Evolutionary conservation across 805 yeast species (phyloP), one percentile per base, ranked within the genome.

Genomic region (Candida cerambycidarum): DNA sequence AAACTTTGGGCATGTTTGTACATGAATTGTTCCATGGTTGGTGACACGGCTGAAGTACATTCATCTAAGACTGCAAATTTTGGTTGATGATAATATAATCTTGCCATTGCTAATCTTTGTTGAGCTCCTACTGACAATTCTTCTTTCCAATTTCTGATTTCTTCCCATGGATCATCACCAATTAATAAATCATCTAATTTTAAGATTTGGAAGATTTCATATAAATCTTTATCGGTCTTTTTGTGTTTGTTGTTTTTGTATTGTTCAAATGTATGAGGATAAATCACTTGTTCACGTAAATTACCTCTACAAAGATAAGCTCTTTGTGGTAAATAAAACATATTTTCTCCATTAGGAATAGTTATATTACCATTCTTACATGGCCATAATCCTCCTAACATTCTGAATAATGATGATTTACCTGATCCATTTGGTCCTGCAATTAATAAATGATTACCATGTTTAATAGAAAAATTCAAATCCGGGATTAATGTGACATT

Each of bases 361-460:
- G 75, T 75, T 30, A 87, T 74, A 17, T 65, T 59, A 10, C 83
- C 83, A 10, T 66, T 62, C 34, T 75, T 69, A 15, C 89, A 82
- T 2, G 93, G 95, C 98, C 98, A 90, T 51, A 90, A 71, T 0
- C 97, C 97, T 42, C 97, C 97, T 36, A 90, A 74, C 55, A 90
- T 79, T 58, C 98, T 78, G 62, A 90, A 90, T 44, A 90, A 68
- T 0, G 97, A 90, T 0, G 97, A 89, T 65, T 90, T 90, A 19
- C 98, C 98, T 49, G 96, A 86, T 1, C 98, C 98, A 58, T 90
- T 90, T 11, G 97, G 97, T 0, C 98, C 98, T 8, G 92, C 89
- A 58, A 90, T 89, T 41, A 90, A 72, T 39, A 90, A 69, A 62
- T 90, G 93, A 39, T 89, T 83, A 27, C 97, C 97, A 25, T 79